Conservation (phyloP, 305 asterid genomes). For the Ilex paraguariensis region DNA sequence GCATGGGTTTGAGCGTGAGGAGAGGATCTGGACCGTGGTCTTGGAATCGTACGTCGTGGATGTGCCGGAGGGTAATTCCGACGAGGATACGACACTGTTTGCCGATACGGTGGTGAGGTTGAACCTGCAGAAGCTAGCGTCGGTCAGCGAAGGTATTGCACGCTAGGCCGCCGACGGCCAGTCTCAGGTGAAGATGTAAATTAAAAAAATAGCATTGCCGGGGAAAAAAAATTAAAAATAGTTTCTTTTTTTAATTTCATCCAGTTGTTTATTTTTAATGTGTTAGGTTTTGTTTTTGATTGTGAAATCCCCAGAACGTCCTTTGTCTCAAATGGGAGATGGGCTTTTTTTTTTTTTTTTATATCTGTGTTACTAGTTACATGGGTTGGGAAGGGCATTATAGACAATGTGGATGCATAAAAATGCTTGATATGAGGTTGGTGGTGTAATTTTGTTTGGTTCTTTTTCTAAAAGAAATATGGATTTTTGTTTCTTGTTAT, state of each 20-base stretch:
- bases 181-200: slow-evolving; percentile 12
- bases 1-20: slow-evolving; percentile 42
- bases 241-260: neutral
- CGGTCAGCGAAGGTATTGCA: slow-evolving; percentile 32
- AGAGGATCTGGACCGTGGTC: slow-evolving; percentile 45
- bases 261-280: neutral
- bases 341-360: too few species aligned
- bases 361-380: too few species aligned
- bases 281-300: neutral
- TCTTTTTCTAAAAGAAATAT: too few species aligned
- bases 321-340: too few species aligned
- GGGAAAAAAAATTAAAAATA: neutral
- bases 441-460: too few species aligned
- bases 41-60: slow-evolving; percentile 73
- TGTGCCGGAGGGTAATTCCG: slow-evolving; percentile 77
- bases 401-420: too few species aligned
- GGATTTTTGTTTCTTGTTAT: too few species aligned
- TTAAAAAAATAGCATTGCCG: slow-evolving; percentile 1
- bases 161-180: slow-evolving; percentile 5
- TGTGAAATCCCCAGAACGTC: too few species aligned
- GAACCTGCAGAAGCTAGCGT: slow-evolving; percentile 64
- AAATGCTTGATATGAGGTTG: too few species aligned
- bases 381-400: too few species aligned
- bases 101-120: slow-evolving; percentile 68
- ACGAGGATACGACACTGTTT: slow-evolving; percentile 65